A percentile compares a stretch with the other conserved stretches of the same genome.
Conservation (phyloP, 2,329 filamentous ascomycete genomes). For the Nemania bipapillata region DNA sequence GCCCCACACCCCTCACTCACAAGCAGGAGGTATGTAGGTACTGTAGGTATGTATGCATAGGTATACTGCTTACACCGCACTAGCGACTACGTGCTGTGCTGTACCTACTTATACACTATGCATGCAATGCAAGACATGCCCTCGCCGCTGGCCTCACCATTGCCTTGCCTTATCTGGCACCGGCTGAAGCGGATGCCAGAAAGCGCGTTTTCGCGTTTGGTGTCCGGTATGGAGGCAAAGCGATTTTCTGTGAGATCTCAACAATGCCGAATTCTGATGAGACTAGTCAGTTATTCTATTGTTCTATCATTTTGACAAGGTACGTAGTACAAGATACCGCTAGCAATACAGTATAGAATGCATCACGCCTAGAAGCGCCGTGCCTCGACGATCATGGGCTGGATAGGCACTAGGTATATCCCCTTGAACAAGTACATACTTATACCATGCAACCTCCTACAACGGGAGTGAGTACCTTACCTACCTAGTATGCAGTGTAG, state of each 20-base stretch:
- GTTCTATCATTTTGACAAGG: not conserved
- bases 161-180: slow-evolving; percentile 33
- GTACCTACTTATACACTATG: not conserved
- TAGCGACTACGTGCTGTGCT: not conserved
- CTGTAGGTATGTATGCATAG: not conserved
- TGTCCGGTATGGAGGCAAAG: slow-evolving; percentile 21
- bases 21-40: slow-evolving; percentile 3
- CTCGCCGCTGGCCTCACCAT: slow-evolving; percentile 26
- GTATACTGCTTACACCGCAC: not conserved
- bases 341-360: not conserved
- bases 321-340: not conserved
- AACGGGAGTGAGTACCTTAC: no score
- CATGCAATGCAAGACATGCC: slow-evolving; percentile 35
- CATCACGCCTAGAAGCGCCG: not conserved
- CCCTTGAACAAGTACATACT: not conserved
- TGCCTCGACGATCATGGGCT: not conserved
- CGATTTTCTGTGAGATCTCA: slow-evolving; percentile 5
- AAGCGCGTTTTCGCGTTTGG: slow-evolving; percentile 21
- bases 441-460: not conserved
- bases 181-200: slow-evolving; percentile 29
- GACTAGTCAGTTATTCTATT: not conserved
- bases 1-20: slow-evolving; percentile 24
- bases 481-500: no score
- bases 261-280: not conserved
- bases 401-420: not conserved